Conservation (phyloP, 2,329 filamentous ascomycete species). For the Diaporthe aspalathi region DNA sequence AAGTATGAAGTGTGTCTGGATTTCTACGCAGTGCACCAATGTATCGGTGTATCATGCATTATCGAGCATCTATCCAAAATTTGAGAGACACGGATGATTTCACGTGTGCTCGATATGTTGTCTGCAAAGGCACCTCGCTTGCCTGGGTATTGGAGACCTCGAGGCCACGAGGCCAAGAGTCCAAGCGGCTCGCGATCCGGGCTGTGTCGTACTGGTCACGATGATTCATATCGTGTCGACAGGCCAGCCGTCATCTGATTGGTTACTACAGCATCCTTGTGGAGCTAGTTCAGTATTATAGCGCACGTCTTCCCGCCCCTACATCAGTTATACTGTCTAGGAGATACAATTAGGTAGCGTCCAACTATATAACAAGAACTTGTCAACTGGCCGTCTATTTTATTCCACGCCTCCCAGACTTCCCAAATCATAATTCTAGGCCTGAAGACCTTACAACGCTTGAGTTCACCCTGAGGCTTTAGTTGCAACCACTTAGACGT, state of each 20-base stretch:
- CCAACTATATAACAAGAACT: neutral
- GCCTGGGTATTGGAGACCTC: no score
- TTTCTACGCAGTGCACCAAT: no score
- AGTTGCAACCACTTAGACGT: neutral
- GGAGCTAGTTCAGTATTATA: neutral
- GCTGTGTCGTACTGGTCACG: neutral
- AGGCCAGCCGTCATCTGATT: neutral
- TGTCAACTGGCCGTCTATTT: no score
- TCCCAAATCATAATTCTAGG: neutral
- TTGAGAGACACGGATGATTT: no score
- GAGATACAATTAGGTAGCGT: neutral
- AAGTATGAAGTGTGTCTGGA: no score
- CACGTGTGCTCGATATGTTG: no score
- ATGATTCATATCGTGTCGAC: slow-evolving; percentile 18
- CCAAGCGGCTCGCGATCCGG: neutral
- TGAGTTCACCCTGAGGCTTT: neutral
- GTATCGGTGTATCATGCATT: no score
- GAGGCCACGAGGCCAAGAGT: no score
- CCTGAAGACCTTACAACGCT: neutral
- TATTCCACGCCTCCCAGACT: no score
- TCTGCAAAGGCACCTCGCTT: no score
- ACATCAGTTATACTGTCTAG: neutral
- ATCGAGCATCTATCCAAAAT: no score
- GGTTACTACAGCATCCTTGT: neutral
- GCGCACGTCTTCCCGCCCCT: neutral